phyloP scores from a whole-genome alignment of 352 stramenopile genomes.

The Aphanomyces invadans region DNA sequence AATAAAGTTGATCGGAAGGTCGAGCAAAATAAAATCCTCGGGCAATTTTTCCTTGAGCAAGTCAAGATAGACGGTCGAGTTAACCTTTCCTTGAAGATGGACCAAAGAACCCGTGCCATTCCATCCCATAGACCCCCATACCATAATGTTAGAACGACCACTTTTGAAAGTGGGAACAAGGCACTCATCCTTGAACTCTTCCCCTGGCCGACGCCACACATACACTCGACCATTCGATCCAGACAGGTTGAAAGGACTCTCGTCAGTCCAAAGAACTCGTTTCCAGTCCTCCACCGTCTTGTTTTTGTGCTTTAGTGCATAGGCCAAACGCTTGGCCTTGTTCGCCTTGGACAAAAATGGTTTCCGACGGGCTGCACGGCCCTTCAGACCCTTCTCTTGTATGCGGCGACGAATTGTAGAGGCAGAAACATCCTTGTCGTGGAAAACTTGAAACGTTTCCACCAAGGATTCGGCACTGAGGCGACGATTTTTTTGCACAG shows the following conservation, averaged over 20 bases:
- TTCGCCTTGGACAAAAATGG: background rate
- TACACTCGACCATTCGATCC: background rate
- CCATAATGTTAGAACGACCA: background rate
- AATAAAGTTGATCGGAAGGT: background rate
- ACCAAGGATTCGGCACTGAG: background rate
- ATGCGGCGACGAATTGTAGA: background rate
- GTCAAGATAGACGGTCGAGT: background rate
- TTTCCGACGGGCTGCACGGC: conserved; percentile 4
- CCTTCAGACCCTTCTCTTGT: background rate
- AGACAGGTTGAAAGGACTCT: background rate
- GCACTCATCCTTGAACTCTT: conserved; percentile 2
- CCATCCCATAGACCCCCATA: background rate
- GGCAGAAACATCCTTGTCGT: background rate
- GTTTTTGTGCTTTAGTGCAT: background rate
- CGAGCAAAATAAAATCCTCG: background rate
- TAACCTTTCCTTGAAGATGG: conserved; percentile 1
- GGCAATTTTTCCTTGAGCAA: background rate
- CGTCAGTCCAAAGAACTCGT: conserved; percentile 3
- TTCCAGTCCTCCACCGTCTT: background rate
- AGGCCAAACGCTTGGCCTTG: background rate
- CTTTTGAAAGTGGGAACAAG: conserved; percentile 10
- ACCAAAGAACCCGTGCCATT: background rate
- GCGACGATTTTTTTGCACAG: background rate
- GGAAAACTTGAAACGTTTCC: background rate
- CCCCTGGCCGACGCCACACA: conserved; percentile 2